Percentiles rank a stretch among this genome's conserved stretches.
These are phyloP conservation scores for Trichoderma sp. DNA, from an alignment of 2,329 filamentous ascomycete genomes.

Conservation along the genomic window DNA sequence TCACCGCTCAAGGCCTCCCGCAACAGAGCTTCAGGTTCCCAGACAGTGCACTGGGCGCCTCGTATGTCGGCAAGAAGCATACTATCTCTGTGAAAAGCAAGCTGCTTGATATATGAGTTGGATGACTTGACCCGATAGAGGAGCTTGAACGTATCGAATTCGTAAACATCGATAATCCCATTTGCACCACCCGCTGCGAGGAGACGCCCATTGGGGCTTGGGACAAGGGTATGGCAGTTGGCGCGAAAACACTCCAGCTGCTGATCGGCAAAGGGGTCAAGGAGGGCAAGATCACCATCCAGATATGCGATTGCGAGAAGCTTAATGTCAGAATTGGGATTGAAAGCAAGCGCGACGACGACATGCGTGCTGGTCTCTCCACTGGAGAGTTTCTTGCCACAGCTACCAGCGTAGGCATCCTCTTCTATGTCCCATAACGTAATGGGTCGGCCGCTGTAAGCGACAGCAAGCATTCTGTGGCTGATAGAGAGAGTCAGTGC, in stretches of 20 bases:
- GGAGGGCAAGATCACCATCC: conserved; percentile 38
- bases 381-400: conserved; percentile 37
- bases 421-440: conserved; percentile 41
- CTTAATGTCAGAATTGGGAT: conserved; percentile 36
- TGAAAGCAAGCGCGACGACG: conserved; percentile 38
- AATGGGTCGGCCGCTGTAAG: conserved; percentile 37
- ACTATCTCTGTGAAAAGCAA: conserved; percentile 38
- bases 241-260: conserved; percentile 33
- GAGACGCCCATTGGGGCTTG: conserved; percentile 36
- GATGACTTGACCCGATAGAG: conserved; percentile 34
- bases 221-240: conserved; percentile 36
- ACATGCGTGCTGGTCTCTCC: conserved; percentile 36
- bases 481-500: conserved; percentile 34
- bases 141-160: conserved; percentile 35
- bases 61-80: conserved; percentile 40
- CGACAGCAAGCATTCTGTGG: conserved; percentile 39
- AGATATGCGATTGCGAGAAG: conserved; percentile 38
- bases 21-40: conserved; percentile 38
- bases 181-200: conserved; percentile 33
- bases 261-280: conserved; percentile 35
- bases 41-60: conserved; percentile 40
- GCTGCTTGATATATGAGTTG: conserved; percentile 35
- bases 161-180: conserved; percentile 36
- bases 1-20: conserved; percentile 33
- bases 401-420: conserved; percentile 36